phyloP scores from a whole-genome alignment of 2,329 filamentous ascomycete genomes.

The Fusarium stilboides region DNA sequence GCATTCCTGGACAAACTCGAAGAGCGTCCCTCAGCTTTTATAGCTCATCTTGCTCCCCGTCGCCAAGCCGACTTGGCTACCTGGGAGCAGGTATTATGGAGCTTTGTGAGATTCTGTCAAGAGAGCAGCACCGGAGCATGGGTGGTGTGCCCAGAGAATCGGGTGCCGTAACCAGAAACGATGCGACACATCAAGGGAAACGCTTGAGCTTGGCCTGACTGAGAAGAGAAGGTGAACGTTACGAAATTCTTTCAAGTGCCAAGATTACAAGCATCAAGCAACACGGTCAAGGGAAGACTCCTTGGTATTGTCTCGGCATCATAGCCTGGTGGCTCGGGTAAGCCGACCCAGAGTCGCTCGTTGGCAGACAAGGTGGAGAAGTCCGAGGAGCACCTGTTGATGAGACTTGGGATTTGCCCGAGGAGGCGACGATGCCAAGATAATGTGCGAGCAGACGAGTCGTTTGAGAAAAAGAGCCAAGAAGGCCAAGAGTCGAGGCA shows the following conservation, averaged over 20 bases:
- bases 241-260: slow-evolving; percentile 39
- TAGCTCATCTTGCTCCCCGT: slow-evolving; percentile 26
- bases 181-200: slow-evolving; percentile 27
- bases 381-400: slow-evolving; percentile 20
- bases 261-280: slow-evolving; percentile 38
- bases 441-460: slow-evolving; percentile 28
- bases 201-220: slow-evolving; percentile 36
- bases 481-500: slow-evolving; percentile 40
- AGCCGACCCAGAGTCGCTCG: slow-evolving; percentile 26
- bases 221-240: slow-evolving; percentile 42
- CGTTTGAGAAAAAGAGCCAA: slow-evolving; percentile 34
- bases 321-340: slow-evolving; percentile 36
- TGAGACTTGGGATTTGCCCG: slow-evolving; percentile 39
- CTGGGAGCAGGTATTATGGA: slow-evolving; percentile 25
- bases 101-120: slow-evolving; percentile 19
- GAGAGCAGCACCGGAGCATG: slow-evolving; percentile 20
- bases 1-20: neutral
- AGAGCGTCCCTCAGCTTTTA: slow-evolving; percentile 32
- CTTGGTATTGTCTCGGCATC: slow-evolving; percentile 22
- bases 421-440: slow-evolving; percentile 44
- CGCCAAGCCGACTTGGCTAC: slow-evolving; percentile 37
- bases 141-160: slow-evolving; percentile 34
- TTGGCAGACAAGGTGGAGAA: slow-evolving; percentile 38
- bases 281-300: slow-evolving; percentile 12
- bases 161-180: slow-evolving; percentile 32